phyloP scores from a whole-genome alignment of 2,329 filamentous ascomycete genomes.

The Xylaria sp. region DNA sequence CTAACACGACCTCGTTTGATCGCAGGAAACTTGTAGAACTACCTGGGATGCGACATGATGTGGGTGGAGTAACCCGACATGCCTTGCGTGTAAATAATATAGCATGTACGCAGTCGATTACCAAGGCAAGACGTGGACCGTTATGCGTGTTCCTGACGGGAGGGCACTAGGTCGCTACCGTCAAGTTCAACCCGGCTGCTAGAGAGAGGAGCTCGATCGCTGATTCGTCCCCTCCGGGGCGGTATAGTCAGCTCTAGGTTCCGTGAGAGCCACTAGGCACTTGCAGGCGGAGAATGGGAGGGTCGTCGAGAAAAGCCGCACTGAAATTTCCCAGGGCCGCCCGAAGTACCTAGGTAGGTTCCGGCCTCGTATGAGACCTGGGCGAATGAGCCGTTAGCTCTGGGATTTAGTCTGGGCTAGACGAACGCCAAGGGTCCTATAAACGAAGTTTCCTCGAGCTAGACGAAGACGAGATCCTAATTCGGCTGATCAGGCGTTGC shows the following conservation, averaged over 20 bases:
- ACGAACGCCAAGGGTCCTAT: background rate
- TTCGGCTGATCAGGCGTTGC: constrained; percentile 5
- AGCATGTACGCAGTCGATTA: background rate
- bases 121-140: background rate
- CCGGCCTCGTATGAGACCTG: background rate
- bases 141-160: background rate
- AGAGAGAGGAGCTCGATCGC: background rate
- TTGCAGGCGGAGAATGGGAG: background rate
- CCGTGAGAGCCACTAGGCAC: background rate
- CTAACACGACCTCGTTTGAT: constrained; percentile 15
- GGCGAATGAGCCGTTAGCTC: background rate
- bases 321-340: background rate
- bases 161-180: background rate
- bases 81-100: constrained; percentile 14
- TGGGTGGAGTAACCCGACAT: constrained; percentile 17
- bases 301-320: background rate
- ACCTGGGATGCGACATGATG: constrained; percentile 14
- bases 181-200: background rate
- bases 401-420: background rate
- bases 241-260: background rate
- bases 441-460: background rate
- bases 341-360: background rate
- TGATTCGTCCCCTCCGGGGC: background rate
- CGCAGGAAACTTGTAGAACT: constrained; percentile 14
- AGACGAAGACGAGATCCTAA: background rate